These are phyloP conservation scores for Nakaseomyces nivariensis DNA, from an alignment of 1,139 yeast species.

Conservation along the genomic window DNA sequence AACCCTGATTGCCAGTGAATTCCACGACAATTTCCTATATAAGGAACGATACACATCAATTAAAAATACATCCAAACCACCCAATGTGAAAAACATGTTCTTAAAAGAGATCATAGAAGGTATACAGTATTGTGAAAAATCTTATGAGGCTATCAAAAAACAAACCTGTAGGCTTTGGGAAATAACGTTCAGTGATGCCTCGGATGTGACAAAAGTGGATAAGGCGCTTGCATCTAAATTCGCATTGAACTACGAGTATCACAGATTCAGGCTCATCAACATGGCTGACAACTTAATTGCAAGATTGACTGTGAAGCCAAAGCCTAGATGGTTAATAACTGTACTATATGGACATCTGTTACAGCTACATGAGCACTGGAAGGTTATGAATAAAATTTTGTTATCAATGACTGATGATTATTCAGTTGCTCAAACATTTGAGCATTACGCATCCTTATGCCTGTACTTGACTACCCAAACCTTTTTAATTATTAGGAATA, in stretches of 20 bases:
- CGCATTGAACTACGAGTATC: conserved; percentile 12
- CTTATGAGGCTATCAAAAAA: conserved; percentile 14
- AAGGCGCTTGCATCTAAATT: conserved; percentile 10
- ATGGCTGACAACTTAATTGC: conserved; percentile 17
- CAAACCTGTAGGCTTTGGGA: conserved; percentile 18
- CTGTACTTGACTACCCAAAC: conserved; percentile 12
- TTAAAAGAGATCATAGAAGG: conserved; percentile 15
- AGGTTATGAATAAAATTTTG: conserved; percentile 14
- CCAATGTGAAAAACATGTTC: conserved; percentile 11
- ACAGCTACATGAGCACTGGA: conserved; percentile 11
- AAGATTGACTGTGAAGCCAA: conserved; percentile 12
- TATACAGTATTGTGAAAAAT: conserved; percentile 8
- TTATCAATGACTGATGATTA: conserved; percentile 13
- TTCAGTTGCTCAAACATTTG: conserved; percentile 10
- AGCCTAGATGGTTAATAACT: conserved; percentile 3
- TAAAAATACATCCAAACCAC: conserved; percentile 20
- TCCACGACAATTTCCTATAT: conserved; percentile 17
- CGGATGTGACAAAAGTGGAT: conserved; percentile 8
- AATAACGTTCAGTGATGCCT: conserved; percentile 8
- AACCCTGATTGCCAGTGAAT: conserved; percentile 13
- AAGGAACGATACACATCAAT: conserved; percentile 23
- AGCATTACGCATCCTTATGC: conserved; percentile 12
- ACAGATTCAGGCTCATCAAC: conserved; percentile 10
- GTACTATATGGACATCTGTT: conserved; percentile 5
- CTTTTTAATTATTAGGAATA: conserved; percentile 6